Evolutionary conservation across 345 rosid genomes (phyloP).

Genomic region (Rhizophora mangle): DNA sequence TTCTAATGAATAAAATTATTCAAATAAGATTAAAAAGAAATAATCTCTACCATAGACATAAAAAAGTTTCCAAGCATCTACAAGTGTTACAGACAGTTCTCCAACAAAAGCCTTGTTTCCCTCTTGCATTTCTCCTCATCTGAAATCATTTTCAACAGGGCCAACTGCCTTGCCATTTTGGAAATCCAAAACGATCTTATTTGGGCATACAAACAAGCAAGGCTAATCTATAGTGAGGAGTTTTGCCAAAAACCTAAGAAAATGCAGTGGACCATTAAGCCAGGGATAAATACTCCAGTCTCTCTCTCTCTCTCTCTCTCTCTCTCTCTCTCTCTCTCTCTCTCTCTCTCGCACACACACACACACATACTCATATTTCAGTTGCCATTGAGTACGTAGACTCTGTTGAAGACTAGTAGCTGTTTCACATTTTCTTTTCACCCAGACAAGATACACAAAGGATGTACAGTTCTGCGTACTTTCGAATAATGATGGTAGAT

Average conservation of each 20-base stretch:
- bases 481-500: too few relatives aligned
- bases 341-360: too few relatives aligned
- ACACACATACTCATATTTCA: too few relatives aligned
- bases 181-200: slow-evolving; percentile 96
- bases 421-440: too few relatives aligned
- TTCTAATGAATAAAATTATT: too few relatives aligned
- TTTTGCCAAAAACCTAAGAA: slow-evolving; percentile 49
- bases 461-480: too few relatives aligned
- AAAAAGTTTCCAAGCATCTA: slow-evolving; percentile 83
- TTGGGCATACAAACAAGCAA: slow-evolving; percentile 85
- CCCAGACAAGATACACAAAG: too few relatives aligned
- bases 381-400: too few relatives aligned
- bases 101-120: slow-evolving; percentile 88
- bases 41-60: slow-evolving; percentile 64
- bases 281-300: background rate
- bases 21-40: slow-evolving; percentile 1
- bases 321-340: too few relatives aligned
- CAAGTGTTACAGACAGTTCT: slow-evolving; percentile 88
- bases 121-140: slow-evolving; percentile 80
- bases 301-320: too few relatives aligned
- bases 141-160: slow-evolving; percentile 58
- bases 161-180: slow-evolving; percentile 94
- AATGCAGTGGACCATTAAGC: slow-evolving; percentile 12
- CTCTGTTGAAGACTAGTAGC: too few relatives aligned
- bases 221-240: slow-evolving; percentile 77